Conservation (phyloP, 2,329 filamentous ascomycete genomes). For the Colletotrichum brevisporum region DNA sequence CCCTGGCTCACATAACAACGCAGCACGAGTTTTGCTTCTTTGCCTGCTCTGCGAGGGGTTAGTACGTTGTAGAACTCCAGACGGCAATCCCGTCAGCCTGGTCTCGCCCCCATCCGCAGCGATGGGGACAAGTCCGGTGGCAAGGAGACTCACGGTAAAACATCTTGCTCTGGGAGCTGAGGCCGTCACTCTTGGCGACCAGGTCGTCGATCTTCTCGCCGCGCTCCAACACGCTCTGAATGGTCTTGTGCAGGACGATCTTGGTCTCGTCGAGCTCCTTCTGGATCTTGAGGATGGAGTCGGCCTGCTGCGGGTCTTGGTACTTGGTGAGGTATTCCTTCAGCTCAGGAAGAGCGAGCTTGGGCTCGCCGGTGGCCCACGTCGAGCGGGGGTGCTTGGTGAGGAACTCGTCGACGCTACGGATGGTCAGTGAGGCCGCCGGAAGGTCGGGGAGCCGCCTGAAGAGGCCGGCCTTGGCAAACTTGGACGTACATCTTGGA, state of each 20-base stretch:
- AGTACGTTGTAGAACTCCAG: neutral
- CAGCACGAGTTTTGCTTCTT: constrained; percentile 89
- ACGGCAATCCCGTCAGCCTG: too few relatives aligned
- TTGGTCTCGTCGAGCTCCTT: constrained; percentile 98
- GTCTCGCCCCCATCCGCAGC: too few relatives aligned
- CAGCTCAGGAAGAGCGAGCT: constrained; percentile 78
- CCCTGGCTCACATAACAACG: constrained; percentile 71
- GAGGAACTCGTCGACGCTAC: constrained; percentile 85
- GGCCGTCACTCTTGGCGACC: constrained; percentile 91
- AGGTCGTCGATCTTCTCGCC: constrained; percentile 97
- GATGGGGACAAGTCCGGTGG: neutral
- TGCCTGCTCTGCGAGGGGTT: constrained; percentile 67
- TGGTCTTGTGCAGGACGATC: constrained; percentile 97
- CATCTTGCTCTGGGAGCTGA: constrained; percentile 96
- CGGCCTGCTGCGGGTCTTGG: constrained; percentile 89
- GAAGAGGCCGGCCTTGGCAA: neutral
- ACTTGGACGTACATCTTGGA: constrained; percentile 67
- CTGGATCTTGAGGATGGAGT: constrained; percentile 96
- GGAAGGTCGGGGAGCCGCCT: neutral
- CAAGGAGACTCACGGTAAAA: constrained; percentile 82
- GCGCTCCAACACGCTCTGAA: constrained; percentile 87
- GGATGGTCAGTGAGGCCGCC: neutral
- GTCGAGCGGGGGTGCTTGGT: constrained; percentile 79
- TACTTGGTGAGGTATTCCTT: constrained; percentile 82
- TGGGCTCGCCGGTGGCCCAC: constrained; percentile 70